Evolutionary conservation across 257 asterid species (phyloP).

Genomic region (Fraxinus anomala): DNA sequence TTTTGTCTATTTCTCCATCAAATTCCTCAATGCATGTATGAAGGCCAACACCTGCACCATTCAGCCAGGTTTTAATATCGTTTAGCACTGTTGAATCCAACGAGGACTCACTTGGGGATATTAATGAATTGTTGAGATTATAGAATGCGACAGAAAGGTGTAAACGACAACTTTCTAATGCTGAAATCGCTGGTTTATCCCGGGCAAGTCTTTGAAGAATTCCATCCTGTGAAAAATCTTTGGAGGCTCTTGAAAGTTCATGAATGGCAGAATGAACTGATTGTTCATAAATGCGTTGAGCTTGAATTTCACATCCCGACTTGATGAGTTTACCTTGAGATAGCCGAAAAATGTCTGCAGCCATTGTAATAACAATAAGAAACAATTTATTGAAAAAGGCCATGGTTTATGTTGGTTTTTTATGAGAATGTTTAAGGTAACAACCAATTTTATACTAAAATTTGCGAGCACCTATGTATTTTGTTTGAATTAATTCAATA

Average conservation of each 20-base stretch:
- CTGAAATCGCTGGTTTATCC: neutral
- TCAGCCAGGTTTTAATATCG: slow-evolving; percentile 26
- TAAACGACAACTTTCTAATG: slow-evolving; percentile 26
- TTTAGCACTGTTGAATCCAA: neutral
- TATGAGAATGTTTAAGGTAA: neutral
- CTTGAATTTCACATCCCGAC: neutral
- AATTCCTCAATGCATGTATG: slow-evolving; percentile 30
- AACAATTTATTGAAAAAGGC: neutral
- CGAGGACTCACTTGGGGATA: neutral
- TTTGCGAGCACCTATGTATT: neutral
- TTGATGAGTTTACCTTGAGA: neutral
- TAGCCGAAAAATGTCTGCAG: neutral
- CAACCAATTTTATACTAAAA: neutral
- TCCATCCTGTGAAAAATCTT: slow-evolving; percentile 17
- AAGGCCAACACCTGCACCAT: slow-evolving; percentile 16
- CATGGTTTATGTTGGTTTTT: neutral
- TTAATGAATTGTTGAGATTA: slow-evolving; percentile 20
- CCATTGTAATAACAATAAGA: neutral
- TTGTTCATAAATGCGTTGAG: slow-evolving; percentile 1
- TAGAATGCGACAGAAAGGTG: slow-evolving; percentile 29
- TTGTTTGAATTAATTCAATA: neutral
- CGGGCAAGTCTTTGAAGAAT: neutral
- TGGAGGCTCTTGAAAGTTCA: slow-evolving; percentile 22
- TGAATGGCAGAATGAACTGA: slow-evolving; percentile 23
- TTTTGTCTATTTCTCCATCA: slow-evolving; percentile 1